These are phyloP conservation scores for Fonsecaea multimorphosa DNA, from an alignment of 2,329 filamentous ascomycete genomes.

Conservation along the genomic window DNA sequence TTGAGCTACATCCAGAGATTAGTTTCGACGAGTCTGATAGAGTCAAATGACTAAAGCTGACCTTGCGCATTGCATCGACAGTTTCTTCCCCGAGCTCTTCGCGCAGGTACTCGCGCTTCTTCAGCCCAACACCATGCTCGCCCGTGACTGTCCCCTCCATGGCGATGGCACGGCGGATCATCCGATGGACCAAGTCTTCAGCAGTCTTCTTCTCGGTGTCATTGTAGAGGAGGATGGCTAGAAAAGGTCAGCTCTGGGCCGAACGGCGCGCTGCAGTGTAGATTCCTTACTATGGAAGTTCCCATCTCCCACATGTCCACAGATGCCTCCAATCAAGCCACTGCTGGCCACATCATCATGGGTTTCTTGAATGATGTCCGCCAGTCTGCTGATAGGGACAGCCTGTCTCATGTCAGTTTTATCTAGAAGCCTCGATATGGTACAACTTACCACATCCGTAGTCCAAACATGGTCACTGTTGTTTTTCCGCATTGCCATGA, in stretches of 20 bases:
- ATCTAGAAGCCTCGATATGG: background rate
- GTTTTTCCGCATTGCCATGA: constrained; percentile 68
- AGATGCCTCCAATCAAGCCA: constrained; percentile 69
- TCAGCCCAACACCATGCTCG: constrained; percentile 73
- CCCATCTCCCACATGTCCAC: constrained; percentile 76
- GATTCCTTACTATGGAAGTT: constrained; percentile 71
- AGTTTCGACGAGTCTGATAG: constrained; percentile 11
- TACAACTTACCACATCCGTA: constrained; percentile 65
- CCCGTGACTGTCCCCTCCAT: constrained; percentile 75
- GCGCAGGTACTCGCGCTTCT: constrained; percentile 69
- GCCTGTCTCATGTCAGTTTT: constrained; percentile 49
- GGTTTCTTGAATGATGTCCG: constrained; percentile 74
- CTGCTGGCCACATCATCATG: constrained; percentile 69
- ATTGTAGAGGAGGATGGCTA: constrained; percentile 66
- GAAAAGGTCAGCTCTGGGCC: constrained; percentile 16
- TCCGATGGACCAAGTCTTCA: constrained; percentile 67
- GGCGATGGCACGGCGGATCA: constrained; percentile 72
- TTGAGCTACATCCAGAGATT: constrained; percentile 58
- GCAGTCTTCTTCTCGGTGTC: constrained; percentile 62
- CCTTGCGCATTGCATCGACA: constrained; percentile 69
- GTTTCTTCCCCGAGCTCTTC: constrained; percentile 67
- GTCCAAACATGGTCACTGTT: constrained; percentile 73
- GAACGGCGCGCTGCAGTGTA: constrained; percentile 35
- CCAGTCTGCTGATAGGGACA: constrained; percentile 73
- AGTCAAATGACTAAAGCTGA: constrained; percentile 44